phyloP scores from a whole-genome alignment of 176 grass and related monocot species.

The Panicum miliaceum region DNA sequence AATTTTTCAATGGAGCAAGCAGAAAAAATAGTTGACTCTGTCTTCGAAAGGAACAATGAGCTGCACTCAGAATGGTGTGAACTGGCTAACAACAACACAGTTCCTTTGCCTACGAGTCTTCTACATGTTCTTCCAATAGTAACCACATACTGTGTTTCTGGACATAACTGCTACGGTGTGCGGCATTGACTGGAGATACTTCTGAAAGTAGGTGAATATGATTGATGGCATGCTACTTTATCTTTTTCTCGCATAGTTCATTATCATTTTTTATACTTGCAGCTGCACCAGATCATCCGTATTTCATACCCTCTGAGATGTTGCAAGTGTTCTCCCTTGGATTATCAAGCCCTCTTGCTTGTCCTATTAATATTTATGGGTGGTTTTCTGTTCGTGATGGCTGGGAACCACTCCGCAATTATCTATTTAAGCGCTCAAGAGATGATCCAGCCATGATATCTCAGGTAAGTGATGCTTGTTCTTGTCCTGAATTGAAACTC shows the following conservation, averaged over 20 bases:
- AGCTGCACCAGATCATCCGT: not conserved
- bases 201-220: not conserved
- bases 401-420: not conserved
- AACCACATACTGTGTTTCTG: not conserved
- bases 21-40: not conserved
- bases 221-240: not conserved
- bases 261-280: not conserved
- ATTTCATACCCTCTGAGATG: not conserved
- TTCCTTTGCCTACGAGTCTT: not conserved
- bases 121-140: not conserved
- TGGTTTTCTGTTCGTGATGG: not conserved
- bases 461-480: not conserved
- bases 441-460: not conserved
- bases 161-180: not conserved
- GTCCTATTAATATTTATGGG: not conserved
- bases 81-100: not conserved
- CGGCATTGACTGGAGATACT: not conserved
- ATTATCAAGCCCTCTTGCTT: not conserved
- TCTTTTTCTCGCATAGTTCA: no score
- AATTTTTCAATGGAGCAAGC: not conserved
- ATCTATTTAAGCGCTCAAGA: slow-evolving; percentile 17
- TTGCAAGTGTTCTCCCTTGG: slow-evolving; percentile 11
- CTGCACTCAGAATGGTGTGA: not conserved
- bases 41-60: not conserved
- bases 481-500: not conserved